Evolutionary conservation across 805 yeast species (phyloP).

Genomic region (Pichia rugopelliculosa): DNA sequence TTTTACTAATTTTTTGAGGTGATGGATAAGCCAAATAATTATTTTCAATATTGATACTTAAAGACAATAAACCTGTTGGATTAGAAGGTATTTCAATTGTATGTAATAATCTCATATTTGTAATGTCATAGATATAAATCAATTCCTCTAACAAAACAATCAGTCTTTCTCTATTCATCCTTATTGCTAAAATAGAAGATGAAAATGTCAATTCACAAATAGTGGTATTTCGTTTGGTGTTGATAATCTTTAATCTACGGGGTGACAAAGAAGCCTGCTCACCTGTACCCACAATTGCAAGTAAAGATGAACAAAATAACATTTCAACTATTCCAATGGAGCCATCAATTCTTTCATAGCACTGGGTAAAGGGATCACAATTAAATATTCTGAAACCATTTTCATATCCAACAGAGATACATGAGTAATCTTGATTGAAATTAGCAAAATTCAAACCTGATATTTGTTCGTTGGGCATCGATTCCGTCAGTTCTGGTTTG

Average conservation of each 20-base stretch:
- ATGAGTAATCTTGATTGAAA: constrained; percentile 85
- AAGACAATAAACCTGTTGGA: constrained; percentile 51
- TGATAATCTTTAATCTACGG: constrained; percentile 74
- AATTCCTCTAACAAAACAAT: constrained; percentile 80
- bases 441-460: constrained; percentile 33
- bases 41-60: constrained; percentile 46
- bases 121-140: constrained; percentile 81
- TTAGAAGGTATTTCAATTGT: constrained; percentile 62
- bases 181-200: constrained; percentile 64
- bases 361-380: constrained; percentile 81
- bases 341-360: constrained; percentile 46
- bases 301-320: constrained; percentile 80
- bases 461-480: constrained; percentile 1
- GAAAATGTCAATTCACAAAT: constrained; percentile 92
- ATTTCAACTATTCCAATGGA: constrained; percentile 74
- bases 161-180: constrained; percentile 75
- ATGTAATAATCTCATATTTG: constrained; percentile 77
- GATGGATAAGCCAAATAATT: constrained; percentile 67
- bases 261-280: constrained; percentile 71
- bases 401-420: constrained; percentile 69
- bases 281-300: constrained; percentile 80
- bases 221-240: constrained; percentile 60
- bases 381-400: constrained; percentile 71
- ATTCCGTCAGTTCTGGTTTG: background rate
- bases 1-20: constrained; percentile 48